phyloP scores from a whole-genome alignment of 2,329 filamentous ascomycete genomes.

The Exophiala sp. region DNA sequence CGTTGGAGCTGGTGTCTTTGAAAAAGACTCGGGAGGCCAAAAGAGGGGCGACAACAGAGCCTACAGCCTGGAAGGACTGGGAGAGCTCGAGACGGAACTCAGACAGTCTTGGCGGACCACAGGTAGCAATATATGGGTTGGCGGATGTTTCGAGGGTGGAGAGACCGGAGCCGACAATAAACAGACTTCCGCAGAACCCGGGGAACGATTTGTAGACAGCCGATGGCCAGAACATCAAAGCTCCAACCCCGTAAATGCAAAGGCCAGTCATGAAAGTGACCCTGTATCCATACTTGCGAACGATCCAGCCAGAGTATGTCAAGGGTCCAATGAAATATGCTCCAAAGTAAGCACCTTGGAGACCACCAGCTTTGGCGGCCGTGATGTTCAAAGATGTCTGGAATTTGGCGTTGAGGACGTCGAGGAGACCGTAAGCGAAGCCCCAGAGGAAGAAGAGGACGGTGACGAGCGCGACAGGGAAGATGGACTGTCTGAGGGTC shows the following conservation, averaged over 20 bases:
- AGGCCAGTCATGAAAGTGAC: constrained; percentile 75
- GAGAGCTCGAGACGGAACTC: constrained; percentile 76
- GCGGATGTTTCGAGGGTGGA: constrained; percentile 74
- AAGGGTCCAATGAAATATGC: constrained; percentile 55
- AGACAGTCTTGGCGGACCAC: constrained; percentile 70
- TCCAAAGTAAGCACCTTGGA: constrained; percentile 64
- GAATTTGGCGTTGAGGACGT: constrained; percentile 55
- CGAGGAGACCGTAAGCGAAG: constrained; percentile 48
- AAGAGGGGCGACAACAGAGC: constrained; percentile 69
- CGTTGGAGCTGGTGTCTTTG: constrained; percentile 57
- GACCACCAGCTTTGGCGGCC: constrained; percentile 57
- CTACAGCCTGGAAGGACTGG: constrained; percentile 74
- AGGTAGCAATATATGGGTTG: constrained; percentile 72
- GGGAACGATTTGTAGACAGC: constrained; percentile 69
- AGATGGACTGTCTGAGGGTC: constrained; percentile 43
- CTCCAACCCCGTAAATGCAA: constrained; percentile 65
- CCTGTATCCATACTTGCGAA: constrained; percentile 67
- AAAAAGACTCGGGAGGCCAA: constrained; percentile 66
- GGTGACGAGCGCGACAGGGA: constrained; percentile 45
- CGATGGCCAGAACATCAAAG: constrained; percentile 81
- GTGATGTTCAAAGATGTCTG: constrained; percentile 55
- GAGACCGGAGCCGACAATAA: constrained; percentile 70
- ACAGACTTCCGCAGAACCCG: constrained; percentile 66
- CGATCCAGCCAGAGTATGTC: constrained; percentile 56
- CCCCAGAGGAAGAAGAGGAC: constrained; percentile 55